These are phyloP conservation scores for Chlamydomonas sp. DNA, from an alignment of 139 green algal species.

Conservation along the genomic window DNA sequence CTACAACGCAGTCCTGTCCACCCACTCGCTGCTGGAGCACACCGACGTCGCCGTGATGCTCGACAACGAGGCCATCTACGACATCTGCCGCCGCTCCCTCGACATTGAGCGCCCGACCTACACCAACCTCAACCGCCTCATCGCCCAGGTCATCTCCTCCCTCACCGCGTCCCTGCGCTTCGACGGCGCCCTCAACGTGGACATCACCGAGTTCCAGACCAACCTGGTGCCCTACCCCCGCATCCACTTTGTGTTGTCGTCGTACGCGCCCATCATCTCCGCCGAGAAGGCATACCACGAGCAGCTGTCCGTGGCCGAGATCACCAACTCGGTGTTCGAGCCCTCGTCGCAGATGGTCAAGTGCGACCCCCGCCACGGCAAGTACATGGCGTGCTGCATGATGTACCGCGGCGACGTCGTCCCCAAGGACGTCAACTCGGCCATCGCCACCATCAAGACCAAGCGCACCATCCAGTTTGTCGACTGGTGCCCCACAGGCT, in stretches of 20 bases:
- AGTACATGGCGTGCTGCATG: slow-evolving; percentile 99
- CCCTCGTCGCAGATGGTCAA: slow-evolving; percentile 96
- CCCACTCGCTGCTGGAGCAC: slow-evolving; percentile 95
- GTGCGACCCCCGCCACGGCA: slow-evolving; percentile 91
- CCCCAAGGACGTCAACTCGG: slow-evolving; percentile 97
- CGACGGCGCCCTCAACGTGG: slow-evolving; percentile 93
- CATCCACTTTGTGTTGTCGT: slow-evolving; percentile 99
- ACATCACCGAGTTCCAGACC: slow-evolving; percentile 98
- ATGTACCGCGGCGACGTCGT: slow-evolving; percentile 99
- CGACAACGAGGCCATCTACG: slow-evolving; percentile 96
- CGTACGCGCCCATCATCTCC: slow-evolving; percentile 95
- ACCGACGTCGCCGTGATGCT: slow-evolving; percentile 96
- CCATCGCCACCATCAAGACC: slow-evolving; percentile 97
- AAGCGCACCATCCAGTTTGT: slow-evolving; percentile 98
- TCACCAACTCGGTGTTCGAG: slow-evolving; percentile 97
- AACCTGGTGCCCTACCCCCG: slow-evolving; percentile 98
- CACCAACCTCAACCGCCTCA: slow-evolving; percentile 48
- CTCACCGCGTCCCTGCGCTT: slow-evolving; percentile 93
- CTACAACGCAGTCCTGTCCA: slow-evolving; percentile 97
- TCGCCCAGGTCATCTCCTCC: slow-evolving; percentile 80
- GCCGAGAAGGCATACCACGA: slow-evolving; percentile 48
- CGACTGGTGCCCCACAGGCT: slow-evolving; percentile 97
- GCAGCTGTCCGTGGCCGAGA: slow-evolving; percentile 96
- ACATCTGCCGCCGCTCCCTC: slow-evolving; percentile 93
- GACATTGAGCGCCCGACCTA: slow-evolving; percentile 86